These are phyloP conservation scores for Pichia sp. DNA, from an alignment of 1,139 yeast genomes.

Conservation along the genomic window DNA sequence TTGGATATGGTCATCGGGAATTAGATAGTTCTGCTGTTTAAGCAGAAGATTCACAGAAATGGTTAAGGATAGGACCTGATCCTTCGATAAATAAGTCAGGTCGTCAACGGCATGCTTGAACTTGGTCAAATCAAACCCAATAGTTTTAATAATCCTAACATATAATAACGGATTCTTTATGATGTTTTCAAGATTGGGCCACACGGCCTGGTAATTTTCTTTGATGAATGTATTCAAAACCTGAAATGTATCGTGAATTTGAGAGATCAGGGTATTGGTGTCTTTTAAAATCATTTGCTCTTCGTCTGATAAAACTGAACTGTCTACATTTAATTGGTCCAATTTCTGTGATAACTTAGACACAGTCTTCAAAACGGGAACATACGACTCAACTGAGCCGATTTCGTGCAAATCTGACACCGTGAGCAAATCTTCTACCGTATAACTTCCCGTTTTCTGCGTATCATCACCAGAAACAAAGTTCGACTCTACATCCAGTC, in stretches of 20 bases:
- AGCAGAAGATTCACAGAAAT: conserved; percentile 55
- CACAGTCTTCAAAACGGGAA: conserved; percentile 19
- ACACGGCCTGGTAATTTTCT: conserved; percentile 48
- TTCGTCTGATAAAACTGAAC: not conserved
- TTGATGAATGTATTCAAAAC: conserved; percentile 44
- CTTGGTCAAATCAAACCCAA: conserved; percentile 35
- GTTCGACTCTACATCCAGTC: conserved; percentile 7
- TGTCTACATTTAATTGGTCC: not conserved
- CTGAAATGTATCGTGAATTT: conserved; percentile 49
- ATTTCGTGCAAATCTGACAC: conserved; percentile 7
- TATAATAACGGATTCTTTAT: conserved; percentile 60
- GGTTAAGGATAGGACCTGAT: conserved; percentile 61
- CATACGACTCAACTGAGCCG: conserved; percentile 9
- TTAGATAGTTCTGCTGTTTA: conserved; percentile 3
- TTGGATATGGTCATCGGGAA: conserved; percentile 7
- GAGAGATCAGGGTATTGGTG: conserved; percentile 49
- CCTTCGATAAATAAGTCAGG: conserved; percentile 41
- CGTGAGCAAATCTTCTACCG: conserved; percentile 6
- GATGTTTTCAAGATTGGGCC: conserved; percentile 64
- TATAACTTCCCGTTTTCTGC: not conserved
- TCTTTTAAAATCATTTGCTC: conserved; percentile 33
- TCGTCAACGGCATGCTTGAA: conserved; percentile 4
- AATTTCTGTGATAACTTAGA: conserved; percentile 20
- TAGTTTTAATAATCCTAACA: conserved; percentile 41
- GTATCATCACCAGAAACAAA: not conserved